Conservation (phyloP, 2,329 filamentous ascomycete species). For the Arachnomyces sp. region DNA sequence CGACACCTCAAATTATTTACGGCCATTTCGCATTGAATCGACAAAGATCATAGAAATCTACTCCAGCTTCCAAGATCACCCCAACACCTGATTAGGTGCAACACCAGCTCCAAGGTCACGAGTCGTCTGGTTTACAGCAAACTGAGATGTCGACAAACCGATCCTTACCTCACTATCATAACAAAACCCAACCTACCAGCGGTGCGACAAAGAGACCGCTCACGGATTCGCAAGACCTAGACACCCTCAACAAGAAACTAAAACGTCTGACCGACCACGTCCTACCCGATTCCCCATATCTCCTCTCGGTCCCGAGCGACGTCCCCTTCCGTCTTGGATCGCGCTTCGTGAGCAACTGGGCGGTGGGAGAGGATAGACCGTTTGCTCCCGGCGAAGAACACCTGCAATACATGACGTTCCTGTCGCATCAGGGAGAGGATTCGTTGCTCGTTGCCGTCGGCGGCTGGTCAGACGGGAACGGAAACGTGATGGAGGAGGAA, state of each 20-base stretch:
- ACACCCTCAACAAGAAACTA: constrained; percentile 27
- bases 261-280: constrained; percentile 34
- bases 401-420: constrained; percentile 56
- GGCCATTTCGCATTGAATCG: too few species aligned
- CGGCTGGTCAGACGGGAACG: constrained; percentile 46
- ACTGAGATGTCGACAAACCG: too few species aligned
- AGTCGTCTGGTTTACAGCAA: too few species aligned
- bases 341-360: constrained; percentile 40
- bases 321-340: constrained; percentile 37
- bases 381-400: constrained; percentile 50
- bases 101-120: too few species aligned
- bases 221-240: constrained; percentile 11
- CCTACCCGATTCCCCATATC: constrained; percentile 38
- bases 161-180: too few species aligned
- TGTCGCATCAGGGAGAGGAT: constrained; percentile 51
- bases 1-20: too few species aligned
- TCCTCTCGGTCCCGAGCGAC: constrained; percentile 41
- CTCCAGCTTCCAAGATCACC: too few species aligned
- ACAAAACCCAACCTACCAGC: too few species aligned
- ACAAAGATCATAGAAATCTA: too few species aligned
- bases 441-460: constrained; percentile 46
- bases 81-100: too few species aligned
- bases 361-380: constrained; percentile 42
- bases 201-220: too few species aligned
- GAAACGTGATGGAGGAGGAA: constrained; percentile 38